A percentile compares a stretch with the other conserved stretches of the same genome.
phyloP scores from a whole-genome alignment of 2,329 filamentous ascomycete species.

The Aspergillus fijiensis region DNA sequence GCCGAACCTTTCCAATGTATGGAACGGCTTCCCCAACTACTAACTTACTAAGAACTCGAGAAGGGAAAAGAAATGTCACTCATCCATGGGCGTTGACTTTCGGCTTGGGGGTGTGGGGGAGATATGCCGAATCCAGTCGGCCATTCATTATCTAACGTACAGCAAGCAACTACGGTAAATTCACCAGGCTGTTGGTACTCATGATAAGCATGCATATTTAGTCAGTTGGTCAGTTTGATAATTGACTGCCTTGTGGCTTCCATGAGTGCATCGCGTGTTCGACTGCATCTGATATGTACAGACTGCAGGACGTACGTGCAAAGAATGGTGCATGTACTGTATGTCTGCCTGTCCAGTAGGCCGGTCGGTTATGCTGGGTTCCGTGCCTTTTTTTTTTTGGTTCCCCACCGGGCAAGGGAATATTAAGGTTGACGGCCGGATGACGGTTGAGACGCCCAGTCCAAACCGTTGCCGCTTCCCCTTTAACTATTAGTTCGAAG shows the following conservation, averaged over 20 bases:
- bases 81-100: not conserved
- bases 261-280: not conserved
- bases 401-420: not conserved
- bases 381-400: too few relatives aligned
- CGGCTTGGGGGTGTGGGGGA: not conserved
- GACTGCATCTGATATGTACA: not conserved
- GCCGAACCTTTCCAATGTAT: constrained; percentile 9
- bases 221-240: not conserved
- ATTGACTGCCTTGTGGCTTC: not conserved
- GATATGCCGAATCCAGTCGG: not conserved
- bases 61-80: not conserved
- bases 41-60: too few relatives aligned
- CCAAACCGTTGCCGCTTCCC: not conserved
- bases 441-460: not conserved
- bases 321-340: too few relatives aligned
- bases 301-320: not conserved
- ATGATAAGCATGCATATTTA: not conserved
- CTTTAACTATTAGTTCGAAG: not conserved
- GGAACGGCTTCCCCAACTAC: not conserved
- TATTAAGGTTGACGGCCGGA: not conserved
- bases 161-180: too few relatives aligned
- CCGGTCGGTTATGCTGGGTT: too few relatives aligned
- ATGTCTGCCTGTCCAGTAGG: too few relatives aligned
- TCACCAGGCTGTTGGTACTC: not conserved
- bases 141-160: too few relatives aligned